Evolutionary conservation across 1,284 basidiomycete species (phyloP).

Genomic region (Phylloporus sp.): DNA sequence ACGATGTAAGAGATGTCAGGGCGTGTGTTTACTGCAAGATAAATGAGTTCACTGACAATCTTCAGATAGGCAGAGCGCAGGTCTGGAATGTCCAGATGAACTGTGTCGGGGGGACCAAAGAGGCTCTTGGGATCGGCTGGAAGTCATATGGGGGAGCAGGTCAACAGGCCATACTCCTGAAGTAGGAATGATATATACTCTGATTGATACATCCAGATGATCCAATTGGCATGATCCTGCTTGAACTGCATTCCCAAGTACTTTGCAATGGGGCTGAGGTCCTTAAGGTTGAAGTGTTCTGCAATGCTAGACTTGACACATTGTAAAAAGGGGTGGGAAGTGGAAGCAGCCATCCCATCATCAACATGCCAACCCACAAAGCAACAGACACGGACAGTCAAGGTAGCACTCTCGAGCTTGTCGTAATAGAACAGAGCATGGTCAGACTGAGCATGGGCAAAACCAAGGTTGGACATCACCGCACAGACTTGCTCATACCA

Average conservation of each 20-base stretch:
- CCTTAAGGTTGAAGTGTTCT: neutral
- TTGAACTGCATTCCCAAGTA: slow-evolving; percentile 3
- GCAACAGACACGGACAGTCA: neutral
- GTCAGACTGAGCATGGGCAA: neutral
- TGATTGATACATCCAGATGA: slow-evolving; percentile 6
- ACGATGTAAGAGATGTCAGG: slow-evolving; percentile 10
- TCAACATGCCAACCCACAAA: slow-evolving; percentile 11
- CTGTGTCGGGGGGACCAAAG: neutral
- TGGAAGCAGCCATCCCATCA: neutral
- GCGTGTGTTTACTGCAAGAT: neutral
- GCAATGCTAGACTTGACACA: neutral
- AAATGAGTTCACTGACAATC: slow-evolving; percentile 2
- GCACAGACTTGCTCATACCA: slow-evolving; percentile 18
- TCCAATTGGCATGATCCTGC: neutral
- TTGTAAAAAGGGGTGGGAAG: neutral
- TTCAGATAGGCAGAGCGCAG: slow-evolving; percentile 1
- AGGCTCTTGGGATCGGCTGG: neutral
- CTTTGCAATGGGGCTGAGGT: neutral
- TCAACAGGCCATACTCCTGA: neutral
- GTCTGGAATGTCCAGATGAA: neutral
- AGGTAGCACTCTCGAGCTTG: neutral
- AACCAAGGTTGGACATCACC: slow-evolving; percentile 7
- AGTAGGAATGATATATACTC: slow-evolving; percentile 10
- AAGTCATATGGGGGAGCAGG: neutral
- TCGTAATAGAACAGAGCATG: slow-evolving; percentile 25